A percentile compares a stretch with the other conserved stretches of the same genome.
Evolutionary conservation across 306 rosid species (phyloP).

Genomic region (Casuarina cunninghamiana): DNA sequence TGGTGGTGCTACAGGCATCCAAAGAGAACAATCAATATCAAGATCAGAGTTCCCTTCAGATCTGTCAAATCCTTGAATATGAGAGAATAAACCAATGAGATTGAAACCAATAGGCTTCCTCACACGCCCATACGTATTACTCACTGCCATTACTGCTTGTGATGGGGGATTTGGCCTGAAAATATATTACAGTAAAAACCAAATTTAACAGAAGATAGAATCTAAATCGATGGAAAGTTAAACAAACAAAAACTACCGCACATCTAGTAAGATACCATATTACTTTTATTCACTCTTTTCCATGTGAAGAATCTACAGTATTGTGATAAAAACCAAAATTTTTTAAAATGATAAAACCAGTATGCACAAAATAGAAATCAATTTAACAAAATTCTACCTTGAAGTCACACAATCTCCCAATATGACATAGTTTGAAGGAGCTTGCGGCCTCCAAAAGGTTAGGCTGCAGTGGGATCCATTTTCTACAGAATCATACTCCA

Average conservation of each 20-base stretch:
- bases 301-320: not conserved
- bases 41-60: conserved; percentile 40
- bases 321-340: not conserved
- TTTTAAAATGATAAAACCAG: not conserved
- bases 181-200: conserved; percentile 25
- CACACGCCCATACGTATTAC: conserved; percentile 88
- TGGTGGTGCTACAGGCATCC: conserved; percentile 93
- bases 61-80: conserved; percentile 56
- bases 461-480: conserved; percentile 56
- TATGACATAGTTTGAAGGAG: conserved; percentile 88
- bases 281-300: not conserved
- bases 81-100: conserved; percentile 68
- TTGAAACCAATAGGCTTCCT: conserved; percentile 78
- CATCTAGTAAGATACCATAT: not conserved
- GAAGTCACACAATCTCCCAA: conserved; percentile 97
- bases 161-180: conserved; percentile 94
- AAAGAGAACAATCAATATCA: conserved; percentile 73
- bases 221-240: not conserved
- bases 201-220: conserved; percentile 17
- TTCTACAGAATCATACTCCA: conserved; percentile 39
- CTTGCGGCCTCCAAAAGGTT: conserved; percentile 94
- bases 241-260: not conserved
- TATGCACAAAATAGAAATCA: not conserved
- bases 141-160: conserved; percentile 92
- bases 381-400: conserved; percentile 44